Percentiles rank a stretch among this genome's conserved stretches.
Conservation (phyloP, 495 filamentous ascomycete genomes). For the Penicillium soppii region DNA sequence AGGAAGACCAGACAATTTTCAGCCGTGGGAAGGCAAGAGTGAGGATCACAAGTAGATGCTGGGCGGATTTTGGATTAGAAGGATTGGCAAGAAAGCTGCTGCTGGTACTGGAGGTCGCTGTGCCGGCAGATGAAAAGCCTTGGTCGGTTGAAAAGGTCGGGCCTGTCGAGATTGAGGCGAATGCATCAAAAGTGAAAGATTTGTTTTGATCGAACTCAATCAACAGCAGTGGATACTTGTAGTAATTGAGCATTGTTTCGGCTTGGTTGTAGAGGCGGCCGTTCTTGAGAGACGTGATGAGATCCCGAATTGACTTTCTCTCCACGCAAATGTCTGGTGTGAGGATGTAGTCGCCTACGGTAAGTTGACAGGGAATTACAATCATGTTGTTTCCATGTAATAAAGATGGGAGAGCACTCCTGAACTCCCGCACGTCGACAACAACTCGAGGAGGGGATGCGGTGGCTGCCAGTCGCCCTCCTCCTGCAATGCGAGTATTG, state of each 20-base stretch:
- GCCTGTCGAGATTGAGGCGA: slow-evolving; percentile 52
- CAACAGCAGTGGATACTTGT: slow-evolving; percentile 85
- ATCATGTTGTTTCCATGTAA: slow-evolving; percentile 83
- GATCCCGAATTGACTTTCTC: slow-evolving; percentile 86
- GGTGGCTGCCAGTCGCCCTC: slow-evolving; percentile 83
- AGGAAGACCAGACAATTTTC: slow-evolving; percentile 89
- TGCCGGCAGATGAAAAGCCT: slow-evolving; percentile 64
- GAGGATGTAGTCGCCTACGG: slow-evolving; percentile 94
- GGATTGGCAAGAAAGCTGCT: slow-evolving; percentile 43
- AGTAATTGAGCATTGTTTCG: slow-evolving; percentile 91
- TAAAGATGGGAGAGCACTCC: slow-evolving; percentile 86
- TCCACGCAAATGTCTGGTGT: slow-evolving; percentile 89
- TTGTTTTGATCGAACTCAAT: slow-evolving; percentile 99
- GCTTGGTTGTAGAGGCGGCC: slow-evolving; percentile 89
- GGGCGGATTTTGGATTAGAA: slow-evolving; percentile 66
- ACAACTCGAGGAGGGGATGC: slow-evolving; percentile 89
- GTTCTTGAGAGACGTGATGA: slow-evolving; percentile 87
- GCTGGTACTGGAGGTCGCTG: slow-evolving; percentile 49
- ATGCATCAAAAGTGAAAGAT: slow-evolving; percentile 92
- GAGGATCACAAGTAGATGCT: slow-evolving; percentile 88
- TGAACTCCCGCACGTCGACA: slow-evolving; percentile 93
- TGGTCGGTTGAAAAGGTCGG: slow-evolving; percentile 52
- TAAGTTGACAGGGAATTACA: slow-evolving; percentile 90
- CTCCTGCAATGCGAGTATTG: slow-evolving; percentile 95
- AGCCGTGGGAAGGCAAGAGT: slow-evolving; percentile 89